A percentile compares a stretch with the other conserved stretches of the same genome.
Evolutionary conservation across 2,329 filamentous ascomycete genomes (phyloP).

Genomic region (Aspergillus sergii): DNA sequence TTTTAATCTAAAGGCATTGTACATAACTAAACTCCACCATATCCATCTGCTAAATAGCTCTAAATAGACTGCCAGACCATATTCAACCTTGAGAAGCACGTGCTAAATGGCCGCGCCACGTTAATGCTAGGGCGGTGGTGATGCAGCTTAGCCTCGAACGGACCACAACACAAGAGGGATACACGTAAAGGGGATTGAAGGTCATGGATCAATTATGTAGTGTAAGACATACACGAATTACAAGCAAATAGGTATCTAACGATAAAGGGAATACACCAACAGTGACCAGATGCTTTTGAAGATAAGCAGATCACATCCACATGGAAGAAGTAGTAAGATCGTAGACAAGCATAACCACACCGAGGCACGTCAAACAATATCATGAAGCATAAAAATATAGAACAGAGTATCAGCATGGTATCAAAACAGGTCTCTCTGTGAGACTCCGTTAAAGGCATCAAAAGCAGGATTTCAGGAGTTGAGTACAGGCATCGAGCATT

Average conservation of each 20-base stretch:
- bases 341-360: constrained; percentile 12
- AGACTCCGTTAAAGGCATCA: constrained; percentile 7
- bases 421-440: constrained; percentile 15
- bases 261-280: constrained; percentile 20
- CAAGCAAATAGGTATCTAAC: constrained; percentile 40
- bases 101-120: neutral
- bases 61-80: neutral
- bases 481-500: constrained; percentile 10
- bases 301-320: constrained; percentile 8
- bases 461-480: neutral
- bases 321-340: constrained; percentile 8
- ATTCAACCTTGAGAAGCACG: neutral
- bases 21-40: neutral
- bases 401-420: constrained; percentile 17
- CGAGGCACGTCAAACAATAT: constrained; percentile 12
- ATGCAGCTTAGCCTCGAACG: neutral
- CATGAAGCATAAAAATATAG: constrained; percentile 19
- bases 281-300: constrained; percentile 16
- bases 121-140: neutral
- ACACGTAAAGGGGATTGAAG: neutral
- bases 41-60: neutral
- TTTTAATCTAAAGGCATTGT: neutral
- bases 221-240: constrained; percentile 31
- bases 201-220: constrained; percentile 21
- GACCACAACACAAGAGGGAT: neutral